These are phyloP conservation scores for Candida wancherniae DNA, from an alignment of 805 yeast species.

Conservation along the genomic window DNA sequence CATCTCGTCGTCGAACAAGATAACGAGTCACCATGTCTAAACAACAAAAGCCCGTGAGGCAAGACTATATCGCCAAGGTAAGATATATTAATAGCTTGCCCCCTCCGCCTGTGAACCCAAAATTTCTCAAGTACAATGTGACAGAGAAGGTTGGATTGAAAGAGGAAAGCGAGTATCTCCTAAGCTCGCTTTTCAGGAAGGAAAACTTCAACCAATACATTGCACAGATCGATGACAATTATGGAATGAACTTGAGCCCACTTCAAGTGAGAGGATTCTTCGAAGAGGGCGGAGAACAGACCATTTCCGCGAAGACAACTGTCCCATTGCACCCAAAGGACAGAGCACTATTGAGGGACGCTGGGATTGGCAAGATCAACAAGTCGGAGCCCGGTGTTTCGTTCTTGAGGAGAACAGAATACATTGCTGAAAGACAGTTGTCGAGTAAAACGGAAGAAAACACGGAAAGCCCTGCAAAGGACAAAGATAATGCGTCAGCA, in stretches of 20 bases:
- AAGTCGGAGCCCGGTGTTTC: constrained; percentile 53
- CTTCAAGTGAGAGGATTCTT: constrained; percentile 62
- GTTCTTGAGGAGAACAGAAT: constrained; percentile 93
- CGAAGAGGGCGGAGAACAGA: constrained; percentile 51
- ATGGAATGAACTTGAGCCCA: constrained; percentile 77
- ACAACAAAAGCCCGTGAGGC: constrained; percentile 44
- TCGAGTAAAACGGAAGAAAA: constrained; percentile 27
- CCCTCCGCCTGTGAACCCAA: constrained; percentile 91
- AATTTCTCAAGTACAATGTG: constrained; percentile 55
- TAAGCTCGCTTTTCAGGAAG: constrained; percentile 69
- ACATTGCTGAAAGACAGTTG: constrained; percentile 61
- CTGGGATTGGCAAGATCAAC: constrained; percentile 46
- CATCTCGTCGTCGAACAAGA: too few species aligned
- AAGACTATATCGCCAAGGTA: constrained; percentile 75
- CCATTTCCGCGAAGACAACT: constrained; percentile 28
- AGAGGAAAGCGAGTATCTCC: constrained; percentile 43
- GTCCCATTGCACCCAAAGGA: constrained; percentile 72
- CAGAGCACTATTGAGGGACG: constrained; percentile 71
- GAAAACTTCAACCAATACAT: constrained; percentile 65
- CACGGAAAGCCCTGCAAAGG: constrained; percentile 5
- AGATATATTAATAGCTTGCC: constrained; percentile 86
- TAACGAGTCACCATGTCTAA: constrained; percentile 21
- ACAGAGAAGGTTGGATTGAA: constrained; percentile 33
- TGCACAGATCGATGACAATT: constrained; percentile 49
- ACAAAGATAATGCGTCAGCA: constrained; percentile 23